Conservation (phyloP, 768 basidiomycete species). For the Calvatia gigantea region DNA sequence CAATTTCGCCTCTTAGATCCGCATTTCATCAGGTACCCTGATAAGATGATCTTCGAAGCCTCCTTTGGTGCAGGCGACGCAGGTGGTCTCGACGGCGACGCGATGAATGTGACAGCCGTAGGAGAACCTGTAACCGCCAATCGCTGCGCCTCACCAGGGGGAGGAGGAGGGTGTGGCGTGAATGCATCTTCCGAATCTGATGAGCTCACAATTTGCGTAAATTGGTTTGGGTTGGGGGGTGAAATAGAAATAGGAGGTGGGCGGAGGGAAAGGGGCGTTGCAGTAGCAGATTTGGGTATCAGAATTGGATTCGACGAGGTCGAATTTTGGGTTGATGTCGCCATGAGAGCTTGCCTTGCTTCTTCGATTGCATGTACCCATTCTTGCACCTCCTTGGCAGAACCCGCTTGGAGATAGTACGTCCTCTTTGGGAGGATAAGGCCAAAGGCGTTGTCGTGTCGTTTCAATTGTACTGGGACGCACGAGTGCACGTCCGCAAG, state of each 20-base stretch:
- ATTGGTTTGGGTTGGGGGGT: conserved; percentile 33
- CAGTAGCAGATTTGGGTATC: conserved; percentile 20
- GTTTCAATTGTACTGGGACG: conserved; percentile 83
- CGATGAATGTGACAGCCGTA: conserved; percentile 12
- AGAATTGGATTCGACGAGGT: conserved; percentile 46
- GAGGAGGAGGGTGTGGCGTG: neutral
- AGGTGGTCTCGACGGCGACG: conserved; percentile 27
- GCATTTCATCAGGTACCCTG: conserved; percentile 96
- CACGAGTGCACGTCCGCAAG: conserved; percentile 88
- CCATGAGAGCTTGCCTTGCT: conserved; percentile 61
- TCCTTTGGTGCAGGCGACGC: conserved; percentile 36
- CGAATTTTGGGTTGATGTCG: conserved; percentile 59
- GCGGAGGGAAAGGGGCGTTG: conserved; percentile 19
- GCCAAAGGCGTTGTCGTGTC: conserved; percentile 85
- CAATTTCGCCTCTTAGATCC: conserved; percentile 90
- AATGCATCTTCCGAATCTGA: conserved; percentile 74
- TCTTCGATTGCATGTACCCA: conserved; percentile 87
- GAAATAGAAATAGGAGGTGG: conserved; percentile 43
- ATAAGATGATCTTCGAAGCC: conserved; percentile 74
- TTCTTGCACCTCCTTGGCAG: conserved; percentile 64
- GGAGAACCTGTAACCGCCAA: conserved; percentile 10
- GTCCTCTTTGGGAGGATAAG: conserved; percentile 89
- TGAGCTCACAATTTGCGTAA: conserved; percentile 56
- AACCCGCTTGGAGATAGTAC: conserved; percentile 84
- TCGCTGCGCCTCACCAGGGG: neutral